phyloP scores from a whole-genome alignment of 495 filamentous ascomycete species.

The Neurospora sp. region DNA sequence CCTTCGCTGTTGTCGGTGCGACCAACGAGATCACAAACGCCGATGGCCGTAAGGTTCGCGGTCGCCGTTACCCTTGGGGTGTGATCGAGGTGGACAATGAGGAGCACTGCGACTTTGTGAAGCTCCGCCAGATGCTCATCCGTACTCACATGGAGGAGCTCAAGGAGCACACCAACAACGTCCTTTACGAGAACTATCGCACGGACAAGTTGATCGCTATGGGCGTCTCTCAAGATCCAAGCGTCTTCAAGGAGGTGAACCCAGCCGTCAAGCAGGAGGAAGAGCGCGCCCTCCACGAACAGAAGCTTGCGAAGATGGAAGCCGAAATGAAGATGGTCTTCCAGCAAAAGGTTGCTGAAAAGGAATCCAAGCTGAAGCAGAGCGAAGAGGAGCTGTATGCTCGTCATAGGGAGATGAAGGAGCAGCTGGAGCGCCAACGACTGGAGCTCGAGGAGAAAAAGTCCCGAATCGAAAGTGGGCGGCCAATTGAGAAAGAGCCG shows the following conservation, averaged over 20 bases:
- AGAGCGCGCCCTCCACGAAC: conserved; percentile 93
- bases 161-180: conserved; percentile 99
- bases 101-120: conserved; percentile 99
- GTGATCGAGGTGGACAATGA: conserved; percentile 99
- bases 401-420: conserved; percentile 98
- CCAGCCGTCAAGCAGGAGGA: conserved; percentile 99
- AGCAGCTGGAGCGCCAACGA: conserved; percentile 91
- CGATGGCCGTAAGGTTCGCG: conserved; percentile 92
- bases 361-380: conserved; percentile 98
- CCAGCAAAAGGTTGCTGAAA: conserved; percentile 99
- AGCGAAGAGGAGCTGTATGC: conserved; percentile 98
- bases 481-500: conserved; percentile 93
- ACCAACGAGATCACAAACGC: conserved; percentile 83
- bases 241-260: conserved; percentile 99
- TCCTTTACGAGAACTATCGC: conserved; percentile 97
- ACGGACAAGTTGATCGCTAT: conserved; percentile 97
- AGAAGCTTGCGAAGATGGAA: conserved; percentile 99
- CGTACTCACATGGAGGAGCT: conserved; percentile 99
- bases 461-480: conserved; percentile 77
- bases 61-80: conserved; percentile 96
- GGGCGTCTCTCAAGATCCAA: conserved; percentile 96
- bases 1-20: conserved; percentile 94
- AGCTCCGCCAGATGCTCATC: conserved; percentile 98
- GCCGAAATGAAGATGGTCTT: conserved; percentile 99
- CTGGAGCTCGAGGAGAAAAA: conserved; percentile 97